Evolutionary conservation across 495 filamentous ascomycete species (phyloP), one percentile per base, ranked within the genome.

Genomic region (Rhizodiscina lignyota): DNA sequence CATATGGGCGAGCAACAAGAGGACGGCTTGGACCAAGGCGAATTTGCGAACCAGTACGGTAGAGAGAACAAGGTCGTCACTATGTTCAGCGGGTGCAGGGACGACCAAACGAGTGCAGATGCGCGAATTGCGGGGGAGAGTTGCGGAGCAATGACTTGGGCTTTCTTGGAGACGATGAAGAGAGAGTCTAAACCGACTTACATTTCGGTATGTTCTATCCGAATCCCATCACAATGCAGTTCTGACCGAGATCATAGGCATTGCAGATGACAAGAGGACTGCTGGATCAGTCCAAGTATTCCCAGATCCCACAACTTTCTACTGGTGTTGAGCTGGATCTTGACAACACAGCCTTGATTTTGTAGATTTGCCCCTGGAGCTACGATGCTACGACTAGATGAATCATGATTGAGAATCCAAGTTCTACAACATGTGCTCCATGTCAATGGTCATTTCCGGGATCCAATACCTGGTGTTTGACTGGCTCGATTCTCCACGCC

Each of bases 61-160:
- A 64, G 69, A 40, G 64, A 65, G 10, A 61, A 63, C 4, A 53
- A 50, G 37, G 60, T 67, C 41, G 70, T 72, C 19, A 69, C 62
- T 49, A 71, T 75, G 70, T 73, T 70, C 41, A 62, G 55, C 30
- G 70, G 70, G 2, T 75, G 70, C 47, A 51, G 60, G 11, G 70
- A 73, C 50, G 62, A 72, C 37, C 68, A 75, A 55, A 74, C 70
- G 1, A 63, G 56, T 26, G 70, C 71, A 21, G 69, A 74, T 52
- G 66, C 71, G 19, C 60, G 53, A 23, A 74, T 74, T 36, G 54
- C 58, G 12, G 67, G 68, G 1, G 45, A 46, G 15, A 38, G 37
- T 18, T 45, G 47, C 11, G 68, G 68, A 0, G 70, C 70, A 1
- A 73, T 75, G 71, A 68, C 63, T 15, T 72, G 66, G 61, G 70